Evolutionary conservation across 768 basidiomycete species (phyloP), one percentile per base, ranked within the genome.

Genomic region (Glaciozyma martinii): DNA sequence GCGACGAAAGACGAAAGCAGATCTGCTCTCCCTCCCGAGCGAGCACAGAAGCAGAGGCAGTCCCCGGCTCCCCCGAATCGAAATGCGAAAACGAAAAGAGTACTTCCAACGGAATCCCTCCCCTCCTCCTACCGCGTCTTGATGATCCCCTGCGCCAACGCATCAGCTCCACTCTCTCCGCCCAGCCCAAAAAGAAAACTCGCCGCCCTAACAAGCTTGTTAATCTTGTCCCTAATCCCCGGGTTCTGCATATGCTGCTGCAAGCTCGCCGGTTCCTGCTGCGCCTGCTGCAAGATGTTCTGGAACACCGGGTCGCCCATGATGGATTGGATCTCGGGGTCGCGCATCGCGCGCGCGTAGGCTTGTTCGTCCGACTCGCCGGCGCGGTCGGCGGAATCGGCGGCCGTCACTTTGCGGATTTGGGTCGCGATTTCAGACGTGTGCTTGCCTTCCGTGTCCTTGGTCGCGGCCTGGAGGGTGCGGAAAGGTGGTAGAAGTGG

Each of bases 191-290:
- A 3, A 47, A 12, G 16, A 23, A 3, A 3, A 54, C 53, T 54
- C 53, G 33, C 53, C 29, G 91, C 91, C 63, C 89, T 88, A 73
- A 94, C 80, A 56, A 97, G 81, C 78, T 93, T 93, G 80, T 85
- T 82, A 68, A 95, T 89, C 65, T 73, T 73, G 15, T 61, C 65
- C 50, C 67, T 49, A 25, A 67, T 59, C 68, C 72, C 73, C 37
- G 76, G 75, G 64, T 93, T 95, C 83, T 91, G 90, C 87, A 98
- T 87, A 78, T 99, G 94, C 72, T 95, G 90, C 76, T 89, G 87
- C 64, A 99, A 79, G 29, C 93, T 89, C 53, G 82, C 80, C 9
- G 95, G 94, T 77, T 97, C 85, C 57, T 78, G 73, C 78, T 99
- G 94, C 10, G 91, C 90, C 78, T 98, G 93, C 76, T 93, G 88